Conservation (phyloP, 306 rosid species). For the Trifolium subterraneum region DNA sequence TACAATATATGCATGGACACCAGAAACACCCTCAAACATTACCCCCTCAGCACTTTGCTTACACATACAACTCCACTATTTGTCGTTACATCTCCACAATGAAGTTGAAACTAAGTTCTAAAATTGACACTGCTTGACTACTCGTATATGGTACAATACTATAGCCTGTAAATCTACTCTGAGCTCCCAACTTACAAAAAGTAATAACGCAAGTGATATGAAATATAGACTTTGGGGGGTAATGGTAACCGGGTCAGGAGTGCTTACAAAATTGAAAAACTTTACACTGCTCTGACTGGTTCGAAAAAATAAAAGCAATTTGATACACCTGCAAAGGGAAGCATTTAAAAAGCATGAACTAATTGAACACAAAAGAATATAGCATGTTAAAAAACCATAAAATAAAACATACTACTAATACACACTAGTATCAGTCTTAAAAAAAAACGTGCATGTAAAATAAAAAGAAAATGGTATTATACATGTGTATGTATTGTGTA, state of each 20-base stretch:
- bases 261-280: constrained; percentile 48
- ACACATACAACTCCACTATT: constrained; percentile 31
- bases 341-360: constrained; percentile 33
- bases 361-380: constrained; percentile 20
- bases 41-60: constrained; percentile 22
- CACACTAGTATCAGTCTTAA: not conserved
- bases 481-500: too few relatives aligned
- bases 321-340: constrained; percentile 51
- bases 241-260: constrained; percentile 54
- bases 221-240: constrained; percentile 34
- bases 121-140: constrained; percentile 35
- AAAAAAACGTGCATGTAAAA: too few relatives aligned
- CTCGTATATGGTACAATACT: constrained; percentile 42
- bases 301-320: constrained; percentile 36
- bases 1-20: not conserved
- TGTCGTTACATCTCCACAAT: constrained; percentile 17
- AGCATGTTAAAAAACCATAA: constrained; percentile 9
- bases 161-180: constrained; percentile 38
- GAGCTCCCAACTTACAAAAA: constrained; percentile 37
- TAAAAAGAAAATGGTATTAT: too few relatives aligned
- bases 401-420: constrained; percentile 17
- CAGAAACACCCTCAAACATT: constrained; percentile 20
- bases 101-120: constrained; percentile 43
- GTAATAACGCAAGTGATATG: constrained; percentile 7
- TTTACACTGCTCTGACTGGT: constrained; percentile 50